A percentile compares a stretch with the other conserved stretches of the same genome.
These are phyloP conservation scores for Eucalyptus cloeziana DNA, from an alignment of 345 rosid genomes.

Conservation along the genomic window DNA sequence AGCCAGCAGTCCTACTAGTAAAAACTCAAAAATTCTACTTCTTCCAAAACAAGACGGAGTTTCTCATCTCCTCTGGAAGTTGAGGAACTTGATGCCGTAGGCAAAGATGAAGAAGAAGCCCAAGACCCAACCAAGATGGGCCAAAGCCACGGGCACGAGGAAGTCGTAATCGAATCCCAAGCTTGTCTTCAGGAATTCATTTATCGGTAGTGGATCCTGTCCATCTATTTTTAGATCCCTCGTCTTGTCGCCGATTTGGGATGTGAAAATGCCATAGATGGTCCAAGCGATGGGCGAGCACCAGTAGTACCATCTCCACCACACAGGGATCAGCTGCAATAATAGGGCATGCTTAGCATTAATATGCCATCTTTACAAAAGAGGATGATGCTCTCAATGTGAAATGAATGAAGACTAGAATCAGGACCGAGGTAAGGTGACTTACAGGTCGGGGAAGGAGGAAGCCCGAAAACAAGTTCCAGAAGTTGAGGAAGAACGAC, in stretches of 20 bases:
- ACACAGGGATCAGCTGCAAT: slow-evolving; percentile 18
- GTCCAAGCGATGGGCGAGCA: slow-evolving; percentile 9
- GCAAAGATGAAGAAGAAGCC: slow-evolving; percentile 4
- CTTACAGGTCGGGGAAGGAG: slow-evolving; percentile 24
- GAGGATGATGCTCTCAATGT: not conserved
- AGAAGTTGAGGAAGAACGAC: slow-evolving; percentile 26
- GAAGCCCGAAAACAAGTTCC: slow-evolving; percentile 38
- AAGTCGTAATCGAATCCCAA: slow-evolving; percentile 5
- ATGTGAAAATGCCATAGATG: slow-evolving; percentile 1
- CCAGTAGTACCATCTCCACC: slow-evolving; percentile 51
- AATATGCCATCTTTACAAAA: not conserved
- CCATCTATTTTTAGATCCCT: not conserved
- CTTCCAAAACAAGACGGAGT: not conserved
- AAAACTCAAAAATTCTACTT: not conserved
- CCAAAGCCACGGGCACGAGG: not conserved
- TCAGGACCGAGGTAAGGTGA: not conserved
- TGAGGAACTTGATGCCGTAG: slow-evolving; percentile 4
- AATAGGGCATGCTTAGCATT: not conserved
- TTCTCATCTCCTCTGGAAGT: slow-evolving; percentile 9
- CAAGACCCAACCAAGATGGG: slow-evolving; percentile 4
- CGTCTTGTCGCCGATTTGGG: not conserved
- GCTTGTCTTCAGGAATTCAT: not conserved
- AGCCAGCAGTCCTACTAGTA: not conserved
- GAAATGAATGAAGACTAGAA: not conserved
- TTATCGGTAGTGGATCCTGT: no score